Evolutionary conservation across 805 yeast genomes (phyloP).

Genomic region (Candida odintsovae): DNA sequence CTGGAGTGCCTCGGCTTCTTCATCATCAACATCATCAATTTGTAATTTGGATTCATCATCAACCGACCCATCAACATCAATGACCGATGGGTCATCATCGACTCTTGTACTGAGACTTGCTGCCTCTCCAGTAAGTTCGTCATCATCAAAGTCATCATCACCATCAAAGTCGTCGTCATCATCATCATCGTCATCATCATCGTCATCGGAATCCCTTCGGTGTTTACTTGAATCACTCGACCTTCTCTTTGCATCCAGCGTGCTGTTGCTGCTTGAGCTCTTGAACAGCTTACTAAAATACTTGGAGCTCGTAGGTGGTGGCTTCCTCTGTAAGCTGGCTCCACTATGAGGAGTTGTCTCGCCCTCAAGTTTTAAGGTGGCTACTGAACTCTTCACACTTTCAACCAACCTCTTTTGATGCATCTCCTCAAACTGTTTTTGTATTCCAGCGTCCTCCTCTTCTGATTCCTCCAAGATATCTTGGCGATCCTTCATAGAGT

Average conservation of each 20-base stretch:
- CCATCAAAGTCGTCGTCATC: not conserved
- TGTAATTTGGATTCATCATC: slow-evolving; percentile 1
- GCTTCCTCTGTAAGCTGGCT: not conserved
- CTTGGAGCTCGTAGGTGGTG: slow-evolving; percentile 2
- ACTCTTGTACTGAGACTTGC: not conserved
- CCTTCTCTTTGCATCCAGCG: not conserved
- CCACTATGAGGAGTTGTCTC: not conserved
- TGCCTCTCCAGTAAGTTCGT: not conserved
- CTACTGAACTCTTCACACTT: slow-evolving; percentile 8
- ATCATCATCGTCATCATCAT: slow-evolving; percentile 1
- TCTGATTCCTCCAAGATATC: slow-evolving; percentile 4
- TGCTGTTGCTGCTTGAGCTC: slow-evolving; percentile 16
- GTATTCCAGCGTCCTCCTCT: not conserved
- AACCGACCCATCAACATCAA: slow-evolving; percentile 3
- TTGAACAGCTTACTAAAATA: slow-evolving; percentile 20
- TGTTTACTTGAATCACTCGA: not conserved
- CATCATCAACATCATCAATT: slow-evolving; percentile 7
- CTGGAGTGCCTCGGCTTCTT: not conserved
- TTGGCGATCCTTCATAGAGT: slow-evolving; percentile 4
- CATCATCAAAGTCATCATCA: slow-evolving; percentile 9
- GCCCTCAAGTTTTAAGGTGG: slow-evolving; percentile 9
- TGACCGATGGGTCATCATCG: slow-evolving; percentile 2
- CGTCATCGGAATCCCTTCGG: not conserved
- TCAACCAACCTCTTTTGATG: slow-evolving; percentile 8
- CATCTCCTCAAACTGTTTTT: not conserved